Evolutionary conservation across 148 eudicot species (phyloP), one percentile per base, ranked within the genome.

Genomic region (Oxyria digyna): DNA sequence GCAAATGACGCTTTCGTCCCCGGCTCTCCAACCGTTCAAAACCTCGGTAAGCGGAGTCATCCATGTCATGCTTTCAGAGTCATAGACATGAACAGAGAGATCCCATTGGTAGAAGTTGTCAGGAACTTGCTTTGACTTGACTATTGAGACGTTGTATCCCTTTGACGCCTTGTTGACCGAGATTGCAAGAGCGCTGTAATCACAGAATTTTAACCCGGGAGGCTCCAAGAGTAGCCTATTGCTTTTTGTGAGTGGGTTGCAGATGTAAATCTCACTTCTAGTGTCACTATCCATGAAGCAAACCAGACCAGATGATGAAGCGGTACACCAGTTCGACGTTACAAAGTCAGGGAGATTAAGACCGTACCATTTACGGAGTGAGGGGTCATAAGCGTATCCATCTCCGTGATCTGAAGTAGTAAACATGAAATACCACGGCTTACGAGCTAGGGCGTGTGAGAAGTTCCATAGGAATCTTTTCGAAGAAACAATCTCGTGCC

Each of bases 361-460:
- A 62, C 82, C 66, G 32, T 90, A 84, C 98, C 98, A 90, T 42
- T 90, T 94, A n/a, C 81, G 70, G 38, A 88, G 80, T 46, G 80
- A 33, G 1, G 97, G 97, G 70, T 94, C 98, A 69, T 79, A 90
- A 1, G 96, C 91, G 78, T 87, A 87, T 14, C 98, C 98, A 31
- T 71, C 76, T 27, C 85, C 86, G 27, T 90, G 88, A 65, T 85
- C 87, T 11, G 87, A 81, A 75, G 89, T 82, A 3, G 92, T 94
- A 67, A 94, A 94, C 98, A 94, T 94, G 76, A 86, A 94, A 75
- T 94, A 94, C 96, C 97, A 94, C 1, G 98, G 98, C 75, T 85
- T 90, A 45, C 85, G 92, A 5, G 81, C 62, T 40, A 74, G 42
- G 10, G 54, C 63, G 10, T 78, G 81, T 6, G 94, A 77, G 45